Percentiles rank a stretch among this genome's conserved stretches.
These are phyloP conservation scores for Fusarium udum DNA, from an alignment of 2,329 filamentous ascomycete species.

Conservation along the genomic window DNA sequence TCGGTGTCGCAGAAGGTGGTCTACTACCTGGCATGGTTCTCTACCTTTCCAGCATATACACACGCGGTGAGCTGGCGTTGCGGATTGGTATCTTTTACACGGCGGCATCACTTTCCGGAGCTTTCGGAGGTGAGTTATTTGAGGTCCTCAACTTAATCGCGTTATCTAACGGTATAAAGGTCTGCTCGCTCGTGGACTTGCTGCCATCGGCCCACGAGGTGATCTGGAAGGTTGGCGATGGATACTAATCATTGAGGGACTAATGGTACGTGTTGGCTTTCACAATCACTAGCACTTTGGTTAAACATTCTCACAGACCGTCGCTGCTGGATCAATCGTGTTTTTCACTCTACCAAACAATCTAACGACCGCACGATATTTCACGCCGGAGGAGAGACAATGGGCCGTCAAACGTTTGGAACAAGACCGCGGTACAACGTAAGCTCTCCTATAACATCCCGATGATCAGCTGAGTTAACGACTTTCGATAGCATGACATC, in stretches of 20 bases:
- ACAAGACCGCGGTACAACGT: not conserved
- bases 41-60: slow-evolving; percentile 72
- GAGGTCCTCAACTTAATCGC: accelerated
- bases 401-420: not conserved
- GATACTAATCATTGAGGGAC: not conserved
- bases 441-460: not conserved
- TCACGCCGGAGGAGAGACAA: not conserved
- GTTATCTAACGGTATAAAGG: not conserved
- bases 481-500: not conserved
- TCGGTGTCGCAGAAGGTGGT: slow-evolving; percentile 45
- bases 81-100: slow-evolving; percentile 73
- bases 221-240: not conserved
- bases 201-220: not conserved
- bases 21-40: slow-evolving; percentile 70
- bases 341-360: slow-evolving; percentile 1
- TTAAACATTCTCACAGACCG: not conserved
- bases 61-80: slow-evolving; percentile 66
- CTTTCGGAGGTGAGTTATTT: not conserved
- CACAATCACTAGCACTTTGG: not conserved
- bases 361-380: not conserved
- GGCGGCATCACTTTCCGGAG: slow-evolving; percentile 59
- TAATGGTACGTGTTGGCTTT: not conserved
- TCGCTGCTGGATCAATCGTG: not conserved
- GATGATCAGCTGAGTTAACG: not conserved
- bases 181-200: slow-evolving; percentile 1